Conservation (phyloP, 2,329 filamentous ascomycete species). For the Pestalotiopsis sp. region DNA sequence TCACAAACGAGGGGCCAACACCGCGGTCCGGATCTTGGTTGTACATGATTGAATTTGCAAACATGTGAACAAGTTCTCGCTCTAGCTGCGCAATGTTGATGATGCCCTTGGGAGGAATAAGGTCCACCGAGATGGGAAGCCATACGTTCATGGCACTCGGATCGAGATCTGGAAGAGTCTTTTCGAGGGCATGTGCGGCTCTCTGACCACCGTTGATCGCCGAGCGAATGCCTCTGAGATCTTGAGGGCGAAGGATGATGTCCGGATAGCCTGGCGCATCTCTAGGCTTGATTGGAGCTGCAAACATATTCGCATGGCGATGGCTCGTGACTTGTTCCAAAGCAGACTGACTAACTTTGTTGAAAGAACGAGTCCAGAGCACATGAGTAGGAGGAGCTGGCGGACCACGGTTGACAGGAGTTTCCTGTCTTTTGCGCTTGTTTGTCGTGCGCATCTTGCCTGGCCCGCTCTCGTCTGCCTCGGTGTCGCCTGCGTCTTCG, state of each 20-base stretch:
- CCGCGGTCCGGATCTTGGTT: slow-evolving; percentile 80
- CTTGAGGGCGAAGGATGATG: slow-evolving; percentile 73
- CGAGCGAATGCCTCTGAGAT: slow-evolving; percentile 76
- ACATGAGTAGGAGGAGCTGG: slow-evolving; percentile 66
- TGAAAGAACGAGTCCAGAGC: slow-evolving; percentile 74
- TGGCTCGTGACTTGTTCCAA: slow-evolving; percentile 78
- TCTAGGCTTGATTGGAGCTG: slow-evolving; percentile 71
- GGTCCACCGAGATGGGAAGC: slow-evolving; percentile 72
- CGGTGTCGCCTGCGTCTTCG: slow-evolving; percentile 58
- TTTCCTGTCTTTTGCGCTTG: slow-evolving; percentile 62
- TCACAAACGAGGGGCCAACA: slow-evolving; percentile 63
- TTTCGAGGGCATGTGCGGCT: slow-evolving; percentile 61
- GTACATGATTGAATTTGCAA: slow-evolving; percentile 98
- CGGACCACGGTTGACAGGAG: slow-evolving; percentile 46
- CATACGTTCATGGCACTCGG: slow-evolving; percentile 58
- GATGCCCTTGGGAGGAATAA: slow-evolving; percentile 84
- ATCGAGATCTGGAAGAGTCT: slow-evolving; percentile 61
- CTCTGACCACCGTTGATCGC: slow-evolving; percentile 75
- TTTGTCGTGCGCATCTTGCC: slow-evolving; percentile 38
- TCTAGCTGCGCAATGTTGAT: slow-evolving; percentile 93
- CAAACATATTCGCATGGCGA: slow-evolving; percentile 78
- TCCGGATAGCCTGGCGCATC: slow-evolving; percentile 77
- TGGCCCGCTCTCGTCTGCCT: slow-evolving; percentile 53
- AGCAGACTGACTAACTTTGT: slow-evolving; percentile 71
- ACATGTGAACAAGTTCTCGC: slow-evolving; percentile 93